Evolutionary conservation across 169 alveolate species (phyloP).

Genomic region (Plasmodium berghei): DNA sequence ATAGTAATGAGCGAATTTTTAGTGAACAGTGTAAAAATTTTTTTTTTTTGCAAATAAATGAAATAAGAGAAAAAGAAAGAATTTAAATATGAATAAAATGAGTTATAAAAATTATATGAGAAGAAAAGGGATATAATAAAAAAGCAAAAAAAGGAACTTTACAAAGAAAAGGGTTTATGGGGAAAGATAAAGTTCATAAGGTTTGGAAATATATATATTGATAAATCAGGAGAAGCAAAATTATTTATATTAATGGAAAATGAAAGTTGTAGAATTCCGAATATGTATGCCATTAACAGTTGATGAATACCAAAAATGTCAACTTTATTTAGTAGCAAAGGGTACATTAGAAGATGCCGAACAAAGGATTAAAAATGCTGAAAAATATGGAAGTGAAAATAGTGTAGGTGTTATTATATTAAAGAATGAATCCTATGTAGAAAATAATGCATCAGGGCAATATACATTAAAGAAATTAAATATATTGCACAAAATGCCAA

Average conservation of each 20-base stretch:
- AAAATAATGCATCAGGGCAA: slow-evolving; percentile 48
- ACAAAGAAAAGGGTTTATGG: too few relatives aligned
- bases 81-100: too few relatives aligned
- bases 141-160: too few relatives aligned
- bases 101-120: too few relatives aligned
- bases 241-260: slow-evolving; percentile 1
- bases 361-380: not conserved
- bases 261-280: slow-evolving; percentile 76
- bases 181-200: too few relatives aligned
- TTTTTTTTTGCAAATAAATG: too few relatives aligned
- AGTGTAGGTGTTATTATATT: slow-evolving; percentile 67
- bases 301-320: slow-evolving; percentile 79
- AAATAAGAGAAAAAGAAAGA: too few relatives aligned
- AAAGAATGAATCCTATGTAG: slow-evolving; percentile 52
- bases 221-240: too few relatives aligned
- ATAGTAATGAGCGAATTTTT: too few relatives aligned
- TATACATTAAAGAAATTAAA: slow-evolving; percentile 77
- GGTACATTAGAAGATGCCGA: slow-evolving; percentile 76
- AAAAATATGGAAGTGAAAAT: not conserved
- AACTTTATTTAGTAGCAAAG: slow-evolving; percentile 77
- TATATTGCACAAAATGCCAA: slow-evolving; percentile 78
- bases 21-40: too few relatives aligned
- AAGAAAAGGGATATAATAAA: too few relatives aligned
- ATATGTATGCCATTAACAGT: slow-evolving; percentile 79
- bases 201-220: too few relatives aligned